Conservation (phyloP, 192 early-diverging fungal genomes). For the Pilaira anomala region DNA sequence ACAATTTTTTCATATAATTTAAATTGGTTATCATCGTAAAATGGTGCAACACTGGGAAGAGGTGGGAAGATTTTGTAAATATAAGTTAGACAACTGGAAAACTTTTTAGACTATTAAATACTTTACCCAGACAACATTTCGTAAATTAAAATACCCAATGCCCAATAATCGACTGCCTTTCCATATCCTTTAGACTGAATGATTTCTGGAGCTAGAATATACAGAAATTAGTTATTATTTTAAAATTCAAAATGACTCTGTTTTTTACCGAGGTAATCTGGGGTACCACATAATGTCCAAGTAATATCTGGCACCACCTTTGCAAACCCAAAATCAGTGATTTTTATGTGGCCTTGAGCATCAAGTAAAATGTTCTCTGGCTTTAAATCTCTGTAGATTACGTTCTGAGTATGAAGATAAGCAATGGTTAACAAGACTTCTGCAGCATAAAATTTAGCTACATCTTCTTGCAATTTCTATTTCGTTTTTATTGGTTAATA, state of each 20-base stretch:
- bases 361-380: constrained; percentile 73
- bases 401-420: constrained; percentile 74
- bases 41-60: constrained; percentile 52
- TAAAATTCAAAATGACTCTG: background rate
- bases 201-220: constrained; percentile 64
- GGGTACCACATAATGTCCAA: constrained; percentile 86
- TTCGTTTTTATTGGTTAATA: background rate
- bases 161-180: constrained; percentile 87
- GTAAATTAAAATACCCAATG: constrained; percentile 78
- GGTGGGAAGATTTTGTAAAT: constrained; percentile 20
- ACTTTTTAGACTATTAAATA: background rate
- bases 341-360: constrained; percentile 75
- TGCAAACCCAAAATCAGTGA: constrained; percentile 87
- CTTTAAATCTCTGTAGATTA: constrained; percentile 85
- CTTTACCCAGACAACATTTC: constrained; percentile 76
- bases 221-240: background rate
- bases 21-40: constrained; percentile 84
- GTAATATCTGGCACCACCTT: constrained; percentile 68
- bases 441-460: constrained; percentile 78
- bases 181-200: constrained; percentile 83
- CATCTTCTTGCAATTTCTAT: constrained; percentile 66
- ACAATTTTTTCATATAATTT: constrained; percentile 88
- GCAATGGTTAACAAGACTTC: constrained; percentile 75
- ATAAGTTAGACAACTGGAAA: background rate
- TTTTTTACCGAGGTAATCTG: constrained; percentile 63